phyloP scores from a whole-genome alignment of 345 rosid genomes.

The Linum lewisii region DNA sequence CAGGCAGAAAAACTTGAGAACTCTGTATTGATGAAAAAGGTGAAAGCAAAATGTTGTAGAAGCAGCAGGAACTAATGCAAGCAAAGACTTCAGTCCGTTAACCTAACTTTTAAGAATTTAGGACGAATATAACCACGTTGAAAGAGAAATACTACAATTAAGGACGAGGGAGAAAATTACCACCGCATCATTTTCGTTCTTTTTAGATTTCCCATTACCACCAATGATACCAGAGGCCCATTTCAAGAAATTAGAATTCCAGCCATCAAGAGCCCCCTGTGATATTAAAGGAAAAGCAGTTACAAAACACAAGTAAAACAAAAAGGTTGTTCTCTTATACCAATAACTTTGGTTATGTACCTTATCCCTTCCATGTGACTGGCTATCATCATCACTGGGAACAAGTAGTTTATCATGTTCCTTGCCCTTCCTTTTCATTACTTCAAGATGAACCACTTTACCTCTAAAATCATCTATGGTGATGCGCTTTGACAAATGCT shows the following conservation, averaged over 20 bases:
- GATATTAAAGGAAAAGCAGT: slow-evolving; percentile 12
- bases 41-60: neutral
- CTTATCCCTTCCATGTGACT: slow-evolving; percentile 31
- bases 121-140: neutral
- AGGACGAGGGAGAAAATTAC: slow-evolving; percentile 23
- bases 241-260: slow-evolving; percentile 86
- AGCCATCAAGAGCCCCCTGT: slow-evolving; percentile 37
- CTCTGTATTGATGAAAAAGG: neutral
- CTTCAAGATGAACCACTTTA: slow-evolving; percentile 90
- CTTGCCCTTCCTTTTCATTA: slow-evolving; percentile 73
- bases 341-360: slow-evolving; percentile 28
- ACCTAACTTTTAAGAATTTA: too few species aligned
- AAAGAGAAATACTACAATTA: neutral
- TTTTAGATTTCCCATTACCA: slow-evolving; percentile 47
- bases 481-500: slow-evolving; percentile 54
- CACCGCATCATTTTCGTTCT: slow-evolving; percentile 22
- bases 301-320: slow-evolving; percentile 6
- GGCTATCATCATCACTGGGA: slow-evolving; percentile 48
- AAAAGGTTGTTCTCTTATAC: slow-evolving; percentile 6
- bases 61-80: too few species aligned
- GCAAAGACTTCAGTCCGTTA: neutral
- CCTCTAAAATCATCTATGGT: slow-evolving; percentile 87
- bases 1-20: neutral
- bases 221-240: slow-evolving; percentile 95
- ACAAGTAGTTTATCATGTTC: slow-evolving; percentile 82